Evolutionary conservation across 2,329 filamentous ascomycete genomes (phyloP), one percentile per base, ranked within the genome.

Genomic region (Leptoxyphium fumago): DNA sequence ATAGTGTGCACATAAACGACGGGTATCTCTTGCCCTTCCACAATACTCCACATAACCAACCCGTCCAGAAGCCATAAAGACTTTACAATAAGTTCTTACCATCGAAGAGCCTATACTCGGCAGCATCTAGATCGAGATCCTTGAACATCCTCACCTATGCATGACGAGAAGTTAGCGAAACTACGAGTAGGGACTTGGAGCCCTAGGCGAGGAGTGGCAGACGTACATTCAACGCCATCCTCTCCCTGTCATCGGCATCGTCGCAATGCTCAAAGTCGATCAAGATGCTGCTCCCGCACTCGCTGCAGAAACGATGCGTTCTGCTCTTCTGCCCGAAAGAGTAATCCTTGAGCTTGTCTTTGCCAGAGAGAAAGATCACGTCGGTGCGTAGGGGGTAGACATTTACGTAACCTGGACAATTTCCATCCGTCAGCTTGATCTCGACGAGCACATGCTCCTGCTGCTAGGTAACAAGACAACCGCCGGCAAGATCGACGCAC

Each of bases 251-350:
- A 38, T 40, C 43, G 39, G 44, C 30, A 18, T 32, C 6, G 10
- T 40, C 40, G 38, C 34, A 45, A 39, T 46, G 29, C 26, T 40
- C 39, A 29, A 55, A 55, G 40, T 56, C 53, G 34, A 56, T 55
- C 38, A 55, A 40, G 15, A 55, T 44, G 30, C 42, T 48, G 43
- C 45, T 50, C n/a, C 51, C 45, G 45, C 52, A 57, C 21, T 49
- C 49, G 6, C 44, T 41, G 47, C 54, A 56, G 44, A 56, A 57
- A 10, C 47, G 42, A 45, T 56, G 54, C 29, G 50, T 43, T 26
- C 49, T 50, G 10, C 39, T 43, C 42, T 51, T 55, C 29, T 28
- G 43, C 5, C 46, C 49, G 26, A 54, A 51, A 13, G 45, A 42
- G 36, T 55, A 55, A 6, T 43, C 26, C 29, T 49, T 49, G 46